These are phyloP conservation scores for Hypoxylon intermedium DNA, from an alignment of 495 filamentous ascomycete genomes.

Conservation along the genomic window DNA sequence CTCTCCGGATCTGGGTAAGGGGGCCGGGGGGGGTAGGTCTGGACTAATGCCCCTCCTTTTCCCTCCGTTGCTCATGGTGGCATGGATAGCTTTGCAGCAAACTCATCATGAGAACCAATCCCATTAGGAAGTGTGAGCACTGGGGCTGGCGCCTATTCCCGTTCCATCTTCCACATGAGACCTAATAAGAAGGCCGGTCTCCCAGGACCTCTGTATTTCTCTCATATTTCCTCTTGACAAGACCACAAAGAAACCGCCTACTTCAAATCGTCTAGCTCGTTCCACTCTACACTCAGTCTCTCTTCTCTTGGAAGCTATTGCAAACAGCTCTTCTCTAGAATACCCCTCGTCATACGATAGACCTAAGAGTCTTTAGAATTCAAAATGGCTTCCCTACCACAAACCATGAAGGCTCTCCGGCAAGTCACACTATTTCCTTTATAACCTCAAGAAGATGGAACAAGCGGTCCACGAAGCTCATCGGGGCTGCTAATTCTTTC, in stretches of 20 bases:
- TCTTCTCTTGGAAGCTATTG: neutral
- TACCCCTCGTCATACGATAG: slow-evolving; percentile 23
- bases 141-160: slow-evolving; percentile 21
- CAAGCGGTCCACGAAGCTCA: neutral
- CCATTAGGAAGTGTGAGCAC: slow-evolving; percentile 21
- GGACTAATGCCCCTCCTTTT: slow-evolving; percentile 36
- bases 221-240: slow-evolving; percentile 16
- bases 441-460: neutral
- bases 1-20: too few species aligned
- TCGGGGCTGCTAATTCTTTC: neutral
- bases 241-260: slow-evolving; percentile 4
- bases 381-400: slow-evolving; percentile 53
- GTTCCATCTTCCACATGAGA: slow-evolving; percentile 6
- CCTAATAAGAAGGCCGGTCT: slow-evolving; percentile 29
- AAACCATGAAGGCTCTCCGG: slow-evolving; percentile 68
- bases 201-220: slow-evolving; percentile 16
- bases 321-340: slow-evolving; percentile 7
- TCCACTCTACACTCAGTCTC: slow-evolving; percentile 2
- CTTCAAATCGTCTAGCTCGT: neutral
- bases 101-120: slow-evolving; percentile 28
- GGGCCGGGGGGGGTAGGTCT: slow-evolving; percentile 23
- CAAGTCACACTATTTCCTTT: slow-evolving; percentile 40
- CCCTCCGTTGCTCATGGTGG: slow-evolving; percentile 20
- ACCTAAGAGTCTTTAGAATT: slow-evolving; percentile 1
- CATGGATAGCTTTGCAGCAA: slow-evolving; percentile 35